Evolutionary conservation across 768 basidiomycete genomes (phyloP), one percentile per base, ranked within the genome.

Genomic region (Boletus speciosus): DNA sequence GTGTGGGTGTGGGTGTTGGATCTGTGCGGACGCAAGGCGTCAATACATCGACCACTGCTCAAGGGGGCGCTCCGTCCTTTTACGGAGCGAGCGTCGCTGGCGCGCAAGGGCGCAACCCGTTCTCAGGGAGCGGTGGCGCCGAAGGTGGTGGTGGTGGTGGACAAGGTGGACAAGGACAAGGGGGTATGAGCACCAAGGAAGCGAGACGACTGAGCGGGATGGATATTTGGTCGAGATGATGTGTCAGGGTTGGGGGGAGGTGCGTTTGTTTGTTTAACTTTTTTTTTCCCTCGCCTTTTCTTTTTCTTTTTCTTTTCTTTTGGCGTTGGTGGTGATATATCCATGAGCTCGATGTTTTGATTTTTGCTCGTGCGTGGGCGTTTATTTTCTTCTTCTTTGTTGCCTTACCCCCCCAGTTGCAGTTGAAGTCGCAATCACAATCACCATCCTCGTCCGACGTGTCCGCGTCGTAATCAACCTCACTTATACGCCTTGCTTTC

Each of bases 191-290:
- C 49, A 64, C 76, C 52, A 85, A 85, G 72, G 85, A 88, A 54
- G 68, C 68, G 36, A 74, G 85, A 67, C 77, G 85, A 66, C 71
- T 79, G 54, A 84, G 80, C 55, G 81, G 81, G 53, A 82, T 86
- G 79, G 88, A 90, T 68, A 68, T 81, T 49, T 91, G 88, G 88
- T 82, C 83, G 60, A 81, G 88, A 78, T 89, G 75, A 84, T 55
- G 53, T 42, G 19, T 37, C 36, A 32, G 39, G 44, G 29, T 41
- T 11, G 27, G 11, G 43, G 45, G 53, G 46, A 39, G 56, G 48
- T 47, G 39, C 15, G 48, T 27, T 37, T 36, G 31, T 31, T 31
- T 31, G 10, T 36, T 15, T 55, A 16, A 2, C 37, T 12, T 16
- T 15, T 7, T 23, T 16, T 49, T 31, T 46, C 16, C 31, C 14